Evolutionary conservation across 192 early-diverging fungal genomes (phyloP).

Genomic region (Podila clonocystis): DNA sequence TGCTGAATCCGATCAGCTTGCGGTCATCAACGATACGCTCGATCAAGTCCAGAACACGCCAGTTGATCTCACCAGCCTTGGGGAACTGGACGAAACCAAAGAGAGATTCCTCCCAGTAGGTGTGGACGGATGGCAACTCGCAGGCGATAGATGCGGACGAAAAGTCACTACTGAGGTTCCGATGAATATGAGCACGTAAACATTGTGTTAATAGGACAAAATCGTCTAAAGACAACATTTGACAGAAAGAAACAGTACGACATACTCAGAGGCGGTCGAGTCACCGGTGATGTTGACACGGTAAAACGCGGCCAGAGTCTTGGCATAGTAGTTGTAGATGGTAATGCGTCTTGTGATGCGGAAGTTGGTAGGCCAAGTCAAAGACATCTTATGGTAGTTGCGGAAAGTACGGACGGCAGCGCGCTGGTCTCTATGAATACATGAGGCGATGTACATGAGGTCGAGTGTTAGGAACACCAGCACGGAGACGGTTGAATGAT

Average conservation of each 20-base stretch:
- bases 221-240: no score
- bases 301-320: slow-evolving; percentile 10
- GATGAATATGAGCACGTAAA: neutral
- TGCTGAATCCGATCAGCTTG: slow-evolving; percentile 59
- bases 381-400: slow-evolving; percentile 29
- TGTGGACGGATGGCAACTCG: slow-evolving; percentile 63
- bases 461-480: neutral
- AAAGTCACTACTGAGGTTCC: slow-evolving; percentile 16
- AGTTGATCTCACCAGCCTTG: slow-evolving; percentile 66
- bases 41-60: slow-evolving; percentile 65
- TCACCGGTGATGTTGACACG: slow-evolving; percentile 5
- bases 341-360: slow-evolving; percentile 27
- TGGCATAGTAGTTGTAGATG: slow-evolving; percentile 24
- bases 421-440: slow-evolving; percentile 18
- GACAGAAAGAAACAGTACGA: no score
- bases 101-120: slow-evolving; percentile 69
- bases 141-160: slow-evolving; percentile 46
- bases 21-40: slow-evolving; percentile 73
- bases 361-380: slow-evolving; percentile 26
- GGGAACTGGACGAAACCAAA: slow-evolving; percentile 67
- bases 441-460: neutral
- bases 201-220: neutral
- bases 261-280: slow-evolving; percentile 16
- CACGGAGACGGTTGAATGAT: neutral
- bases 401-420: slow-evolving; percentile 36